phyloP scores from a whole-genome alignment of 306 rosid species.

The Ammopiptanthus mongolicus region DNA sequence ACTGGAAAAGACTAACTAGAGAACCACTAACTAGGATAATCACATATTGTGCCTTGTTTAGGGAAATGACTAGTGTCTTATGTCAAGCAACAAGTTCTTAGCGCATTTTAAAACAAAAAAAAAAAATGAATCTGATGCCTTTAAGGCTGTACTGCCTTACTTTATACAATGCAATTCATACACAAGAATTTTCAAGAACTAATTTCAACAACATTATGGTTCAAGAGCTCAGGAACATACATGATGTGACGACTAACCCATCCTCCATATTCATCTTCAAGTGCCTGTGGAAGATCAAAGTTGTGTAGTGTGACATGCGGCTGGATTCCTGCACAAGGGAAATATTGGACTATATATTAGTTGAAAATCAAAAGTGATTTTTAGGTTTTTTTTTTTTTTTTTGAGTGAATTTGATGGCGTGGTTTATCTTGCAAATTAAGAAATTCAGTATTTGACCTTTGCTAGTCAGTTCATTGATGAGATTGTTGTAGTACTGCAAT shows the following conservation, averaged over 20 bases:
- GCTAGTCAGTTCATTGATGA: conserved; percentile 51
- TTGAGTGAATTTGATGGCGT: neutral
- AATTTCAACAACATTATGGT: neutral
- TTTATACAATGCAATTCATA: neutral
- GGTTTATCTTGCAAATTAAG: conserved; percentile 8
- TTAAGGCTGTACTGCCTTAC: neutral
- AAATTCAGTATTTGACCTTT: conserved; percentile 36
- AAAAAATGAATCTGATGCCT: neutral
- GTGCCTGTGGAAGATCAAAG: conserved; percentile 50
- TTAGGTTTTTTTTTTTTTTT: neutral
- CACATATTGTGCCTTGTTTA: neutral
- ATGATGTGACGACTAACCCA: conserved; percentile 48
- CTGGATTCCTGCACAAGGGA: conserved; percentile 41
- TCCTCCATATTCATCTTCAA: conserved; percentile 65
- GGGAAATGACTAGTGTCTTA: neutral
- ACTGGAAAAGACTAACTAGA: neutral
- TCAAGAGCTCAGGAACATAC: conserved; percentile 23
- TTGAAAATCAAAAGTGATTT: neutral
- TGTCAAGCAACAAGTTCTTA: no score
- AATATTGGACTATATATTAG: neutral
- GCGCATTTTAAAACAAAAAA: no score
- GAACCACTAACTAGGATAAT: neutral
- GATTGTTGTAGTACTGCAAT: conserved; percentile 65
- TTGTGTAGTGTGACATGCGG: conserved; percentile 55
- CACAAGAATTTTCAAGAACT: neutral